phyloP scores from a whole-genome alignment of 2,329 filamentous ascomycete genomes.

The Diaporthe citri region DNA sequence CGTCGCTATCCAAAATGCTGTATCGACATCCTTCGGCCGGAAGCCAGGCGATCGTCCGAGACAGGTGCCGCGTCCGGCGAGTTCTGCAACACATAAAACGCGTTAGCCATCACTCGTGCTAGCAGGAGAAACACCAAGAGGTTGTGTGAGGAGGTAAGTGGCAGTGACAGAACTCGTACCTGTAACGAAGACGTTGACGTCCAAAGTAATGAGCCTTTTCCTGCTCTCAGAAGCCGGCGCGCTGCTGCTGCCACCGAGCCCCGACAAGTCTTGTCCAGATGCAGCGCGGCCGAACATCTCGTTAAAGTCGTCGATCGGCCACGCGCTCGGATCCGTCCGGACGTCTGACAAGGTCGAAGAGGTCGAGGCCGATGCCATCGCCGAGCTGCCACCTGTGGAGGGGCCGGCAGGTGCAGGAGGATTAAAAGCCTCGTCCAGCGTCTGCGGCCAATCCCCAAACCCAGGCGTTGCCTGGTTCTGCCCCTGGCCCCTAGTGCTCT shows the following conservation, averaged over 20 bases:
- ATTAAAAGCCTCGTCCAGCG: conserved; percentile 11
- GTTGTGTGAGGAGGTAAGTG: not conserved
- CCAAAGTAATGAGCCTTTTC: conserved; percentile 43
- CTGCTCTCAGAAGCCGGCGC: not conserved
- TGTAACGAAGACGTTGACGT: conserved; percentile 46
- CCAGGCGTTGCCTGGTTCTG: not conserved
- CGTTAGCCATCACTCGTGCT: conserved; percentile 12
- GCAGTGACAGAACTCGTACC: conserved; percentile 40
- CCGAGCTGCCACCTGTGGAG: not conserved
- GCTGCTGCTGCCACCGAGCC: not conserved
- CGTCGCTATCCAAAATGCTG: conserved; percentile 45
- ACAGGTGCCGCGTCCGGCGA: conserved; percentile 47
- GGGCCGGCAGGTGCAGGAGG: not conserved
- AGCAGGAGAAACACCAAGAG: not conserved
- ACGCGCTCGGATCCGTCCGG: not conserved
- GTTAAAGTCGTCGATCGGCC: not conserved
- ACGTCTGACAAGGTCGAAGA: not conserved
- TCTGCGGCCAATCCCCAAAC: conserved; percentile 21
- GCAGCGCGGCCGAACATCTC: conserved; percentile 1
- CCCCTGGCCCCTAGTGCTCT: not conserved
- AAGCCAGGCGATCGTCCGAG: conserved; percentile 50
- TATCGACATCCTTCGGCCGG: conserved; percentile 47
- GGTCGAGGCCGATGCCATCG: not conserved
- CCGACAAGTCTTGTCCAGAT: not conserved
- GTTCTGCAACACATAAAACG: conserved; percentile 42